Evolutionary conservation across 768 basidiomycete genomes (phyloP).

Genomic region (Tylopilus sp.): DNA sequence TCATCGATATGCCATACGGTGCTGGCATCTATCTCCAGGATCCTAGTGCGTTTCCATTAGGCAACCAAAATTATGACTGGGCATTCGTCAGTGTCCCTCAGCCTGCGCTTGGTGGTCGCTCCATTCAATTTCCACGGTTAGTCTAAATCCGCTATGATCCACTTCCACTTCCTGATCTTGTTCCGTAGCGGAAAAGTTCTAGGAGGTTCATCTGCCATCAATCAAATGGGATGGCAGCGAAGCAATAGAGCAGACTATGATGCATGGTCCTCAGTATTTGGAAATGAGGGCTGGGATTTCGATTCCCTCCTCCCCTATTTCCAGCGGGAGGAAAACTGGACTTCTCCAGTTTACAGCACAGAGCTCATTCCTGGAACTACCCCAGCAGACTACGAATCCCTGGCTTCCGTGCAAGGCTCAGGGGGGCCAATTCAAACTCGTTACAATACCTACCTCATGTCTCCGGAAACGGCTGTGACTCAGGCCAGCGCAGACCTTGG

Average conservation of each 20-base stretch:
- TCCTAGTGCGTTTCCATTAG: neutral
- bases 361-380: neutral
- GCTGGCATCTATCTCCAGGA: neutral
- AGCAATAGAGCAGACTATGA: neutral
- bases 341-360: neutral
- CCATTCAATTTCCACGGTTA: neutral
- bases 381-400: neutral
- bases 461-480: neutral
- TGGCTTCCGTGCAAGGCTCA: neutral
- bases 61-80: neutral
- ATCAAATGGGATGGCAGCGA: neutral
- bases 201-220: slow-evolving; percentile 1
- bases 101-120: neutral
- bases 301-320: neutral
- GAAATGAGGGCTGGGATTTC: neutral
- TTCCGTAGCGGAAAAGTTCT: neutral
- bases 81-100: neutral
- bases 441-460: neutral
- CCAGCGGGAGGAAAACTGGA: neutral
- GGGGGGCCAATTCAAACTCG: neutral
- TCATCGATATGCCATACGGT: neutral
- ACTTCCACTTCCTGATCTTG: neutral
- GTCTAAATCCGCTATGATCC: neutral
- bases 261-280: neutral
- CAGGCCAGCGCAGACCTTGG: neutral